Percentiles rank a stretch among this genome's conserved stretches.
These are phyloP conservation scores for Combretum micranthum DNA, from an alignment of 345 rosid genomes.

Conservation along the genomic window DNA sequence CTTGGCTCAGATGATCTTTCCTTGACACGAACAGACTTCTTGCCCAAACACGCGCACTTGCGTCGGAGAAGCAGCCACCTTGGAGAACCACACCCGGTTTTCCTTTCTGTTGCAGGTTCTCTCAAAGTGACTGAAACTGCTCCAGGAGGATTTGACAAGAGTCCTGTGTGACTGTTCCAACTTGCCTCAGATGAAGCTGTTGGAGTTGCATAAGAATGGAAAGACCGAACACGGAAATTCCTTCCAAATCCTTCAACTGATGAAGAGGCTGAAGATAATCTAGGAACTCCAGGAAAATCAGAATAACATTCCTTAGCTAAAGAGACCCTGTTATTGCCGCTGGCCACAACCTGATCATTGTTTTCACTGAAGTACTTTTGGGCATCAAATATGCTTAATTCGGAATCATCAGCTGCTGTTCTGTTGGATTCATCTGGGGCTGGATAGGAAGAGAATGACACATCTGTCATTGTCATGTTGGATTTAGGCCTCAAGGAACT, in stretches of 20 bases:
- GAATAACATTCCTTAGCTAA: not conserved
- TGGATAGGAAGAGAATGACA: constrained; percentile 2
- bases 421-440: no score
- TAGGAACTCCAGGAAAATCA: constrained; percentile 12
- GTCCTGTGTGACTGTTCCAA: constrained; percentile 44
- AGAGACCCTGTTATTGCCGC: not conserved
- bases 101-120: constrained; percentile 14
- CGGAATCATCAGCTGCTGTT: constrained; percentile 8
- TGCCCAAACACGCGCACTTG: constrained; percentile 58
- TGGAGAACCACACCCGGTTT: constrained; percentile 9
- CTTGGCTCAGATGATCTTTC: constrained; percentile 28
- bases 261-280: constrained; percentile 30
- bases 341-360: not conserved
- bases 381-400: constrained; percentile 25
- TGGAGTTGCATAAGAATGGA: constrained; percentile 27
- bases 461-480: not conserved
- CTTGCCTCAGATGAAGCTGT: constrained; percentile 52
- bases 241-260: constrained; percentile 21
- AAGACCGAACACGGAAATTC: constrained; percentile 29
- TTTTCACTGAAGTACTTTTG: constrained; percentile 21
- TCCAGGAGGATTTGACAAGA: constrained; percentile 51
- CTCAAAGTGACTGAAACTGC: constrained; percentile 32
- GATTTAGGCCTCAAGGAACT: not conserved
- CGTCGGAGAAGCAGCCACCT: constrained; percentile 47
- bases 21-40: constrained; percentile 72